Percentiles rank a stretch among this genome's conserved stretches.
phyloP scores from a whole-genome alignment of 805 yeast genomes.

The Kregervanrija fluxuum region DNA sequence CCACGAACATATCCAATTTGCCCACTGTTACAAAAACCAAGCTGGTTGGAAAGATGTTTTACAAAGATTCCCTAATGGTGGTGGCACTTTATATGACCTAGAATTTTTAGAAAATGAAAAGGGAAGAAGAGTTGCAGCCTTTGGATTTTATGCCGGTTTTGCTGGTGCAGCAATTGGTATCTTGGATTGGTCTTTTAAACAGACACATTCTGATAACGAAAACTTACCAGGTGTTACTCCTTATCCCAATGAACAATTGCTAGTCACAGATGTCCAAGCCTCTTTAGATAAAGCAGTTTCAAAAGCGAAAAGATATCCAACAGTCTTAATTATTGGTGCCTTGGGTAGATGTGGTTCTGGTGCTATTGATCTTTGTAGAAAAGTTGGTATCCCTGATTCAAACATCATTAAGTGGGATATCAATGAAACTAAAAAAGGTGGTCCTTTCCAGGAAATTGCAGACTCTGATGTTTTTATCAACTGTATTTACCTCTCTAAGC shows the following conservation, averaged over 20 bases:
- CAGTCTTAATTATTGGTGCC: constrained; percentile 88
- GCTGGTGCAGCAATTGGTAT: constrained; percentile 98
- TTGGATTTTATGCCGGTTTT: constrained; percentile 99
- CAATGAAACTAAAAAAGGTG: constrained; percentile 93
- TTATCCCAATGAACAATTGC: constrained; percentile 68
- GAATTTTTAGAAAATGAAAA: constrained; percentile 91
- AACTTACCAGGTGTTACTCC: constrained; percentile 78
- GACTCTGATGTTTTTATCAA: constrained; percentile 85
- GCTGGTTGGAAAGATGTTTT: constrained; percentile 95
- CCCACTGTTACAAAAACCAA: constrained; percentile 97
- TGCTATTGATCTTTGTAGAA: constrained; percentile 75
- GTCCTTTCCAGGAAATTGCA: constrained; percentile 92
- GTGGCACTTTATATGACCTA: constrained; percentile 85
- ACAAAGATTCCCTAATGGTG: constrained; percentile 82
- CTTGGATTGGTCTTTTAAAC: constrained; percentile 91
- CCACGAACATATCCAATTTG: constrained; percentile 97
- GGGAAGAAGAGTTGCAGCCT: constrained; percentile 99
- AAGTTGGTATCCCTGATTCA: constrained; percentile 81
- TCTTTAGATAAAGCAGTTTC: constrained; percentile 50
- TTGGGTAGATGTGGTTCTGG: constrained; percentile 99
- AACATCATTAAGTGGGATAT: constrained; percentile 93
- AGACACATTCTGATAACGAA: constrained; percentile 55
- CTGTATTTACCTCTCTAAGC: constrained; percentile 90
- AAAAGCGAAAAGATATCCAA: constrained; percentile 63
- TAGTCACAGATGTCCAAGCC: constrained; percentile 64